These are phyloP conservation scores for Pilasporangium apinafurcum DNA, from an alignment of 352 stramenopile species.

Conservation along the genomic window DNA sequence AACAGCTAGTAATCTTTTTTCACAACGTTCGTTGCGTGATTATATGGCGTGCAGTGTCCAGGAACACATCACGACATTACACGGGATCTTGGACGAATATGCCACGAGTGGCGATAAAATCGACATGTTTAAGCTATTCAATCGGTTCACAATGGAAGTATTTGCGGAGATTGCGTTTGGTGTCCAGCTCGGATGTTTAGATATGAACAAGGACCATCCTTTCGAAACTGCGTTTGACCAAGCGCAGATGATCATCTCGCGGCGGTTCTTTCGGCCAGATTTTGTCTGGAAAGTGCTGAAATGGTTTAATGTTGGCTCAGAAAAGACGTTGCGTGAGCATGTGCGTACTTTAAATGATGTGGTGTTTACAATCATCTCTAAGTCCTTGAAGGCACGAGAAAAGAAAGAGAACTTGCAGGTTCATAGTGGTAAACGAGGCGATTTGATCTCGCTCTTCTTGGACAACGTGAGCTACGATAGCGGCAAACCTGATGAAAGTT, in stretches of 20 bases:
- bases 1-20: slow-evolving; percentile 11
- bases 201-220: slow-evolving; percentile 15
- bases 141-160: slow-evolving; percentile 28
- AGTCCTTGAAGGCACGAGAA: too few relatives aligned
- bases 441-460: slow-evolving; percentile 22
- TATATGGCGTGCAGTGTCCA: slow-evolving; percentile 9
- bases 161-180: slow-evolving; percentile 72
- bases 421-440: too few relatives aligned
- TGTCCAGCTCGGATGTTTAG: slow-evolving; percentile 28
- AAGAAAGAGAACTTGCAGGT: too few relatives aligned
- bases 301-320: slow-evolving; percentile 14
- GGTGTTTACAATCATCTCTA: slow-evolving; percentile 34
- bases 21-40: slow-evolving; percentile 7
- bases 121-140: slow-evolving; percentile 2
- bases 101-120: not conserved
- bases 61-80: slow-evolving; percentile 5
- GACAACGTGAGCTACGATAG: slow-evolving; percentile 4
- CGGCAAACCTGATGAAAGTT: not conserved
- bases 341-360: slow-evolving; percentile 24
- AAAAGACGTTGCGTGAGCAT: slow-evolving; percentile 24
- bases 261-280: slow-evolving; percentile 38
- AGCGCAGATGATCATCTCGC: slow-evolving; percentile 10
- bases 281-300: slow-evolving; percentile 33
- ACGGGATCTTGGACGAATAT: not conserved
- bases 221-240: slow-evolving; percentile 24